Base-by-base conservation (phyloP, 768 basidiomycete species). In the Suillus luteus region DNA sequence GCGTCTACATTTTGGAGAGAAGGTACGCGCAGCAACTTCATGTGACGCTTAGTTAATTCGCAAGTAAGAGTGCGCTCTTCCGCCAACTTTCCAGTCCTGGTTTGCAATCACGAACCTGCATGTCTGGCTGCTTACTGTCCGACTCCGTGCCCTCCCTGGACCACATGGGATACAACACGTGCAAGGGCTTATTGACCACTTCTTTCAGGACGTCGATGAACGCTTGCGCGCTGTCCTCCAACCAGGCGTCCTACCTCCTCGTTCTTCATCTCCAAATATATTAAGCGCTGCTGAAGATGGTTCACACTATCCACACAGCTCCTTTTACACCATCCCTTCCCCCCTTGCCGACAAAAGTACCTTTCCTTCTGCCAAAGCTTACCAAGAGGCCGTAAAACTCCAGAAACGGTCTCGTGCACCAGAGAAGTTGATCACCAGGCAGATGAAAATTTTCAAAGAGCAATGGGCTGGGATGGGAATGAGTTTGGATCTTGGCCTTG, bases 41-140 rank as follows among this genome's bases (percentile, higher is more conserved):
- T 15, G 9, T 10, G 15, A 27, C 15, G n/a, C 33, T 2, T 60
- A 49, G 60, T 35, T 62, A 40, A 61, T 60, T 48, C 22, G 19
- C 2, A 22, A 5, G 24, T 0, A 69, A 97, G 96, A 86, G 64
- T 96, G 92, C 70, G 82, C 82, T 64, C 82, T 98, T 7, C 95
- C 96, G 11, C 90, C 90, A 14, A 97, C 96, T 0, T 97, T 96
- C 76, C 96, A 98, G 71, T 93, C 96, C 17, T 98, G 95, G 92
- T 98, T 98, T 78, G 93, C 92, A 5, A 79, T 97, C 59, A 93
- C 93, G 35, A 95, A 96, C 67, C 82, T 98, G 35, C 95, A 99
- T 76, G 81, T 98, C 55, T 96, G 95, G 91, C 81, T 98, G 67
- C 86, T 96, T 58, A 90, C 90, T 19, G 91, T 92, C 60, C 91